Evolutionary conservation across 176 grass and related monocot species (phyloP), one percentile per base, ranked within the genome.

Genomic region (Oryza officinalis): DNA sequence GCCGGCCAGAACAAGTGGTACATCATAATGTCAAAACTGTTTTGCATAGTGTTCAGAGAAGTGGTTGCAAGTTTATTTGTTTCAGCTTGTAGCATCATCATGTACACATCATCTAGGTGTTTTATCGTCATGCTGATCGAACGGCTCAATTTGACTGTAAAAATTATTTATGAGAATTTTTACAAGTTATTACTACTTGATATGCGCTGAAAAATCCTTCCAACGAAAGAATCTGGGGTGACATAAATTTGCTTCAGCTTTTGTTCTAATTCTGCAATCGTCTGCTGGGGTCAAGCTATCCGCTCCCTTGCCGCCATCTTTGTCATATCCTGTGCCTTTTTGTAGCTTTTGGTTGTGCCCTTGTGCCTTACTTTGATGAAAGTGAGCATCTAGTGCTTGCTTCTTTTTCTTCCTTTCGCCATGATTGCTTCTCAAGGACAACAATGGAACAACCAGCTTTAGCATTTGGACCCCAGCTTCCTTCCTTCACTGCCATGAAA

Each of bases 341-440:
- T 13, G 27, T 13, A 67, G 61, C 76, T 84, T 83, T 80, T 69
- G 54, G 80, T 2, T 50, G 69, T 45, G 76, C 77, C 38, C 61
- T 17, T 90, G 80, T 80, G 80, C 84, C 75, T 87, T 76, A 20
- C 84, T 90, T 90, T 90, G 84, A 50, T 75, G 75, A 90, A 90
- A 90, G 80, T 43, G 63, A 50, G 84, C 84, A 90, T 84, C 89
- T 69, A 80, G 88, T 87, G 88, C 80, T 68, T 30, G 27, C 38
- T 69, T 74, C 84, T 40, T 86, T 80, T 60, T 69, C 41, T 52
- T 68, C 75, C 31, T 69, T 78, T 31, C 2, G n/a, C 45, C 31
- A 90, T 80, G 63, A 87, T 84, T 70, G 84, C 89, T 84, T 84
- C 10, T 26, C 69, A 71, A 87, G 8, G 50, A 70, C 79, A 60